These are phyloP conservation scores for Sporobolomyces phaffii DNA, from an alignment of 768 basidiomycete species.

Conservation along the genomic window DNA sequence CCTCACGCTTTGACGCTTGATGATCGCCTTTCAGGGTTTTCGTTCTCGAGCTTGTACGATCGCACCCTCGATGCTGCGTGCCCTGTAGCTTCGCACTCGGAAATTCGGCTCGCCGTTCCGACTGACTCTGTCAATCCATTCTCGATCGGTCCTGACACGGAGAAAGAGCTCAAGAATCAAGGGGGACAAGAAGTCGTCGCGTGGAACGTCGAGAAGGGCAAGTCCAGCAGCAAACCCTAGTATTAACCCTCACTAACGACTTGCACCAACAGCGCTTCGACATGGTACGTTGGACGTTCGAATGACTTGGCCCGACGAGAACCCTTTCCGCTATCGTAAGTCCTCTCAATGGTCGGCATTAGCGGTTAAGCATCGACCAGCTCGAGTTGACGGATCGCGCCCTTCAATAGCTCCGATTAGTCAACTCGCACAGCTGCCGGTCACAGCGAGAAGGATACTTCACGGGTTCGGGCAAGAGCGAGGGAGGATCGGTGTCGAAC, in stretches of 20 bases:
- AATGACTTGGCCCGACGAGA: conserved; percentile 32
- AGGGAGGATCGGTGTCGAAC: conserved; percentile 62
- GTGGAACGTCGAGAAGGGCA: conserved; percentile 29
- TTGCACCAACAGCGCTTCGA: too few species aligned
- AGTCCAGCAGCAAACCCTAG: too few species aligned
- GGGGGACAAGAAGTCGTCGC: not conserved
- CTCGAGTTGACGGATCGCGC: too few species aligned
- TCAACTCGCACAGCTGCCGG: conserved; percentile 49
- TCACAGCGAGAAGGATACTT: conserved; percentile 65
- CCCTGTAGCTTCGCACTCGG: conserved; percentile 55
- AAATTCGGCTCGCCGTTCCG: conserved; percentile 43
- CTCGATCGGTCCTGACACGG: conserved; percentile 5
- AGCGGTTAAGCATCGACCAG: too few species aligned
- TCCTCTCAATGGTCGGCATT: not conserved
- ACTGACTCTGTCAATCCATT: conserved; percentile 20
- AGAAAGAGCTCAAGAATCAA: not conserved
- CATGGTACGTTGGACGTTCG: conserved; percentile 17
- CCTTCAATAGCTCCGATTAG: too few species aligned
- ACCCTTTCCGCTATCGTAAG: conserved; percentile 39
- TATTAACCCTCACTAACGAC: too few species aligned
- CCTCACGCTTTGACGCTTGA: too few species aligned
- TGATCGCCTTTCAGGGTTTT: too few species aligned
- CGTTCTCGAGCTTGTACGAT: conserved; percentile 60
- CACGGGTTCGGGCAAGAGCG: conserved; percentile 68
- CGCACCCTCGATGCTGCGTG: conserved; percentile 61